Conservation (phyloP, 139 green algal species). For the Chlorella sp. region DNA sequence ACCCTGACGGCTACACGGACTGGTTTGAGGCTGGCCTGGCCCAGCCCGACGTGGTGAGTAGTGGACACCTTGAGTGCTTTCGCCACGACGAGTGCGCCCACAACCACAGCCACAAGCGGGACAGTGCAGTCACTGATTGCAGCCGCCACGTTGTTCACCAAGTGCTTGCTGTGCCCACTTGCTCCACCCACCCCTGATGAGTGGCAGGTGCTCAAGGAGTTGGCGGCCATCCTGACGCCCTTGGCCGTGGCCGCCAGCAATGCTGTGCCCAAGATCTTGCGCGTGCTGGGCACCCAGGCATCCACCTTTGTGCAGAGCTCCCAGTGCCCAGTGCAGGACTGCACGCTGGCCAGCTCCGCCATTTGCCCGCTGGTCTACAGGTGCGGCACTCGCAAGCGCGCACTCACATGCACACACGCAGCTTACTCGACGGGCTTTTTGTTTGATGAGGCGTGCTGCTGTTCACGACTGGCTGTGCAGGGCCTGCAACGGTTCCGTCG, state of each 20-base stretch:
- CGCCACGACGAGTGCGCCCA: too few relatives aligned
- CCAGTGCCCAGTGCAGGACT: neutral
- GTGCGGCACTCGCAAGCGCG: neutral
- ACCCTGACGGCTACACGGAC: neutral
- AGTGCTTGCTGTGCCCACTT: too few relatives aligned
- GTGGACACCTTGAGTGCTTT: too few relatives aligned
- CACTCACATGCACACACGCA: neutral
- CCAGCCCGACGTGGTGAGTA: neutral
- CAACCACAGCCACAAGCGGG: too few relatives aligned
- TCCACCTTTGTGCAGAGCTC: neutral
- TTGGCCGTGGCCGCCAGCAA: neutral
- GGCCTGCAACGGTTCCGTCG: constrained; percentile 52
- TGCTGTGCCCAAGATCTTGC: neutral
- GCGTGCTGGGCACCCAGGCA: neutral
- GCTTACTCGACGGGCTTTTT: neutral
- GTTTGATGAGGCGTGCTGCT: neutral
- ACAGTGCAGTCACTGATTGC: too few relatives aligned
- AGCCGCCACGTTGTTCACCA: too few relatives aligned
- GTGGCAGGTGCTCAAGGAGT: neutral
- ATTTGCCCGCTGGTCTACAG: neutral
- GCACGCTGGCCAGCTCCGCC: neutral
- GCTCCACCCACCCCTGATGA: too few relatives aligned
- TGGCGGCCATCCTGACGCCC: neutral
- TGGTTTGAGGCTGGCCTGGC: neutral
- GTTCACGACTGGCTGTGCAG: constrained; percentile 33